Base-by-base conservation (phyloP, 1,284 basidiomycete genomes). In the Ceratobasidium sp. region DNA sequence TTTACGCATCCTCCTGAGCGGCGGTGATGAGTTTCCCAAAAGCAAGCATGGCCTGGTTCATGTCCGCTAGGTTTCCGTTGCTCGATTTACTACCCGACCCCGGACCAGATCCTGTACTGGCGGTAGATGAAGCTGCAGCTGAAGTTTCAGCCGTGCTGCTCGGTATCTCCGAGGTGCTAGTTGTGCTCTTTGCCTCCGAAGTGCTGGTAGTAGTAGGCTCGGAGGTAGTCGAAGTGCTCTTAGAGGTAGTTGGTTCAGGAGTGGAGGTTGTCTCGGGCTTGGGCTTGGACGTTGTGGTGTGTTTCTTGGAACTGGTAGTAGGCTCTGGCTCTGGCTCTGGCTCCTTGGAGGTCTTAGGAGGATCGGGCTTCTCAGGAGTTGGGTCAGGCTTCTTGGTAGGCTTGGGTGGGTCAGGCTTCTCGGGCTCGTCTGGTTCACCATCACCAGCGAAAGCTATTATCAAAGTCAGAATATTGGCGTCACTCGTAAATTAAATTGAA, bases 31-130 rank as follows among this genome's bases (percentile, higher is more conserved):
- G 67, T 56, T 64, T 46, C 17, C 73, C 78, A 26, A 79, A 44
- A 6, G 75, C 78, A 59, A 79, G 73, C 42, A 77, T 61, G 23
- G 66, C 48, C 46, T 77, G 66, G 44, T 69, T 77, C 52, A 64
- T 42, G 67, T 71, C 68, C 2, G 15, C 44, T 59, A 54, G 57
- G 67, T 79, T n/a, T n/a, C n/a, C n/a, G n/a, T n/a, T n/a, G n/a
- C n/a, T 79, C 33, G 73, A 76, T 26, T 33, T 54, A 28, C 61
- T 50, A 20, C 23, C 44, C 23, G 23, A 20, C 59, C 57, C 33
- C 38, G 59, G 26, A 17, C 69, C 77, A 26, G 68, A 52, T 26
- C 40, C 70, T 10, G 46, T 10, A 26, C n/a, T 56, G 13, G 78
- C 42, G 61, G 50, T 68, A 38, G 52, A 28, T 12, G 73, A 23